A percentile compares a stretch with the other conserved stretches of the same genome.
Evolutionary conservation across 768 basidiomycete genomes (phyloP).

Genomic region (Mycena chlorophos): DNA sequence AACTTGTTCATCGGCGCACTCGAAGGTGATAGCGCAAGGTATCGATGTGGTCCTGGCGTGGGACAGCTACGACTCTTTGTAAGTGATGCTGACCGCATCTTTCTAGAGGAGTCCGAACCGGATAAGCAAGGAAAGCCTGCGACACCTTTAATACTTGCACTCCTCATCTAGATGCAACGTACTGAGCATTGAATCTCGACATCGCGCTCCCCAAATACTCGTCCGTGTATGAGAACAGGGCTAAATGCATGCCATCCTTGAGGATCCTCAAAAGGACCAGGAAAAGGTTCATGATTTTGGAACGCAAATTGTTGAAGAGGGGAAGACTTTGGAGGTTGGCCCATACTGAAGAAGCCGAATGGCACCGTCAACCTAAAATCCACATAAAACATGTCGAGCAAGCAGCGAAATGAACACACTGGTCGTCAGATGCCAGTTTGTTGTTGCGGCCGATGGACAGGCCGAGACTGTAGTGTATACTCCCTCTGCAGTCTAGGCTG

Average conservation of each 20-base stretch:
- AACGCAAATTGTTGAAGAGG: constrained; percentile 11
- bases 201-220: constrained; percentile 5
- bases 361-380: not conserved
- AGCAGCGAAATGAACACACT: not conserved
- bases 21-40: constrained; percentile 9
- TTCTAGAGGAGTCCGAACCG: too few relatives aligned
- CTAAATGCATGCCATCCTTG: constrained; percentile 13
- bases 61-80: constrained; percentile 4
- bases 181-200: constrained; percentile 18
- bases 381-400: not conserved
- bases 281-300: not conserved
- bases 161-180: not conserved
- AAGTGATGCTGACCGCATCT: too few relatives aligned
- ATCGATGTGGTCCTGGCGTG: not conserved
- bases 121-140: constrained; percentile 19
- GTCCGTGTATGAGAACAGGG: constrained; percentile 7
- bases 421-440: constrained; percentile 10
- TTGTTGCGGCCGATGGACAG: constrained; percentile 9
- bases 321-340: constrained; percentile 5
- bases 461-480: constrained; percentile 10
- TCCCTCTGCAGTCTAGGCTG: not conserved
- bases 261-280: constrained; percentile 11
- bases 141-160: not conserved
- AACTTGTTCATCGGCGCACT: constrained; percentile 13
- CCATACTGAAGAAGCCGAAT: constrained; percentile 15